Percentiles rank a stretch among this genome's conserved stretches.
Evolutionary conservation across 2,329 filamentous ascomycete species (phyloP).

Genomic region (Cordyceps pruinosa): DNA sequence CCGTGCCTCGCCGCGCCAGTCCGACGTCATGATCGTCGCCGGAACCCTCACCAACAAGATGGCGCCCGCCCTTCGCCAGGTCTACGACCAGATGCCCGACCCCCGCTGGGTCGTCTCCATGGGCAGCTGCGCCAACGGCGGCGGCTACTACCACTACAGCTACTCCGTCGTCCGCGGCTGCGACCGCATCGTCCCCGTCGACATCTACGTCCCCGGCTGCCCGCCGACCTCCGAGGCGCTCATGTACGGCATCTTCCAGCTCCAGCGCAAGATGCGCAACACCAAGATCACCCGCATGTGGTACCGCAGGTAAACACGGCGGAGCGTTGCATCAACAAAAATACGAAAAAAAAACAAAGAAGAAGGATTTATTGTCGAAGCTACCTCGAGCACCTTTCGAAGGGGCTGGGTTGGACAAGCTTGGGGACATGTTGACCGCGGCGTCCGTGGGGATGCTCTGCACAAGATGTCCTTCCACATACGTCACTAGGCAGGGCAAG

Average conservation of each 20-base stretch:
- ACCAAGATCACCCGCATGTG: slow-evolving; percentile 50
- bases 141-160: slow-evolving; percentile 82
- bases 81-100: slow-evolving; percentile 95
- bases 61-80: slow-evolving; percentile 81
- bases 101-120: slow-evolving; percentile 80
- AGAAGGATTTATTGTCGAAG: background rate
- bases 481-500: background rate
- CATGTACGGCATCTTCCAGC: slow-evolving; percentile 65
- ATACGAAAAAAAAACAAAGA: background rate
- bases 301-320: slow-evolving; percentile 44
- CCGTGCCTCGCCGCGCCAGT: slow-evolving; percentile 78
- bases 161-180: slow-evolving; percentile 71
- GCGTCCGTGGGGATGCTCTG: background rate
- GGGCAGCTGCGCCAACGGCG: slow-evolving; percentile 79
- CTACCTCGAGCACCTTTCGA: background rate
- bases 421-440: background rate
- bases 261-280: slow-evolving; percentile 69
- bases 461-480: background rate
- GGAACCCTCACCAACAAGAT: slow-evolving; percentile 95
- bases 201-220: slow-evolving; percentile 75
- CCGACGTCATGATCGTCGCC: slow-evolving; percentile 89
- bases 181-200: slow-evolving; percentile 70
- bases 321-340: background rate
- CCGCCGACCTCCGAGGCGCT: slow-evolving; percentile 55
- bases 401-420: background rate